Base-by-base conservation (phyloP, 2,329 filamentous ascomycete species). In the Intubia oerlemansii region DNA sequence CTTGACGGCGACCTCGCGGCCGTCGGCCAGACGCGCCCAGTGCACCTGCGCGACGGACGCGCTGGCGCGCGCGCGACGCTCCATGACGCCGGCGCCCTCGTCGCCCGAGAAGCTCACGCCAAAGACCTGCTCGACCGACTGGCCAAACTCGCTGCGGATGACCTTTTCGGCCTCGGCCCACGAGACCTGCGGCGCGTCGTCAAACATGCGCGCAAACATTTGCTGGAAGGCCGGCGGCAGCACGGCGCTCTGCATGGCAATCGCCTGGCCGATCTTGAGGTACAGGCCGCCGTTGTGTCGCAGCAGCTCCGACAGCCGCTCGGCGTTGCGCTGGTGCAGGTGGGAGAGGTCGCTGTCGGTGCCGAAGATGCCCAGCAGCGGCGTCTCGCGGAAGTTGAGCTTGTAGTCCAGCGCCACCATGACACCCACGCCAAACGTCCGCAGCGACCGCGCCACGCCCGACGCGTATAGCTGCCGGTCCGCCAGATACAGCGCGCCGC, bases 181-280 rank as follows among this genome's bases (percentile, higher is more conserved):
- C 24, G 64, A 61, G 46, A 91, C 88, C 57, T 93, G 84, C 21
- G 85, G 84, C 36, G 88, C 88, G 54, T 95, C 85, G 46, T 95
- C 88, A 47, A 95, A 98, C 81, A 98, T 93, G 43, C 76, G 66
- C 14, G 75, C 62, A 46, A 98, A 98, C 82, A 93, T 95, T 43
- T 74, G 72, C 56, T 92, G 82, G 42, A 95, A 95, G 50, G 92
- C 82, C 0, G 84, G 79, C 16, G 88, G 88, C 36, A 98, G 54
- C 16, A 95, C 72, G 0, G 85, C 85, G 39, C 78, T 85, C 58
- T 98, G 88, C 88, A 95, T 95, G 10, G 85, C 88, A 39, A 98
- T 85, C 5, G 88, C 88, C 57, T 98, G 88, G 1, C 88, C 88
- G 33, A 98, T 93, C 61, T 98, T 98, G 45, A 95, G 60, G 46